phyloP scores from a whole-genome alignment of 1,284 basidiomycete species.

The Cutaneotrichosporon sp. region DNA sequence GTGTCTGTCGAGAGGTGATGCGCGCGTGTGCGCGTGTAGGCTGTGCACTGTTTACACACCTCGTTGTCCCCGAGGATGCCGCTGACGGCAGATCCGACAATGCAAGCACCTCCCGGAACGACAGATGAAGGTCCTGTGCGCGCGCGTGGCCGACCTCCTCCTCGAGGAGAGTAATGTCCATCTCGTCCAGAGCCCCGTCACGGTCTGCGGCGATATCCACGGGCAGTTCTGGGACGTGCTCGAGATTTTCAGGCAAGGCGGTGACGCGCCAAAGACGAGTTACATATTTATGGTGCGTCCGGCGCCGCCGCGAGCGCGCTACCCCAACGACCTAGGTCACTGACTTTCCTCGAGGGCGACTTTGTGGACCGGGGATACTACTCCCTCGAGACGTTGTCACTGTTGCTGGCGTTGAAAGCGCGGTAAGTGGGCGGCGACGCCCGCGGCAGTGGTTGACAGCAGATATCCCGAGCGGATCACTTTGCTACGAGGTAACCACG shows the following conservation, averaged over 20 bases:
- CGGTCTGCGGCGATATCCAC: conserved; percentile 90
- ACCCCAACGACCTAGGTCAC: too few species aligned
- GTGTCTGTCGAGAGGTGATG: neutral
- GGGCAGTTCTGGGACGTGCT: conserved; percentile 95
- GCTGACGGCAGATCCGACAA: conserved; percentile 59
- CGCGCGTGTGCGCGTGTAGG: neutral
- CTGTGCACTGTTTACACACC: too few species aligned
- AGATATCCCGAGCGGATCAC: conserved; percentile 88
- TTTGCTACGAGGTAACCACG: conserved; percentile 87
- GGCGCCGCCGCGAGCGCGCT: too few species aligned
- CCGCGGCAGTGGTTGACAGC: neutral
- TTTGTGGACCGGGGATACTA: conserved; percentile 97
- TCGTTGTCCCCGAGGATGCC: too few species aligned
- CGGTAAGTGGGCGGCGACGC: conserved; percentile 53
- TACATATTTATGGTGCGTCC: conserved; percentile 80
- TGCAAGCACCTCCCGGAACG: conserved; percentile 83
- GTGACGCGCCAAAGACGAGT: conserved; percentile 78
- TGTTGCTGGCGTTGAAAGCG: conserved; percentile 84
- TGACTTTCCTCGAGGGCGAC: conserved; percentile 69
- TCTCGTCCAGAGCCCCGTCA: conserved; percentile 83
- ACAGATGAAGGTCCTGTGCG: conserved; percentile 87
- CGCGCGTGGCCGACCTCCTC: conserved; percentile 73
- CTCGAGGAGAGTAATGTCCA: conserved; percentile 96
- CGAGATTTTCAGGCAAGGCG: conserved; percentile 84
- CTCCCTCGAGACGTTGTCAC: conserved; percentile 88